Conservation (phyloP, 495 filamentous ascomycete species). For the Pyronema omphalodes region DNA sequence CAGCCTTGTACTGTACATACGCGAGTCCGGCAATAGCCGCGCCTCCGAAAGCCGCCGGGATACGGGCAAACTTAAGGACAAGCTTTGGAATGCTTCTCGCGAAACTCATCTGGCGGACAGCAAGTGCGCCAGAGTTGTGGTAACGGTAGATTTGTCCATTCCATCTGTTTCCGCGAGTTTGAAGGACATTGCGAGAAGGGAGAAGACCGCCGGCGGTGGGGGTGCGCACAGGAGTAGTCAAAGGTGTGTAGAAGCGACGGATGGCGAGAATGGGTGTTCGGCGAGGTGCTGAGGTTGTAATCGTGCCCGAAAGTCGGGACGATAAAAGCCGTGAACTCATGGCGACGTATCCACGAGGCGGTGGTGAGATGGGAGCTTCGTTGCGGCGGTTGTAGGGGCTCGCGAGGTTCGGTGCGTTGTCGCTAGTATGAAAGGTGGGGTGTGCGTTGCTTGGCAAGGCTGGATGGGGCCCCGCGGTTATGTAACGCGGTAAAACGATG, state of each 20-base stretch:
- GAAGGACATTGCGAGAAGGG: constrained; percentile 10
- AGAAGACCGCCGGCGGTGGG: constrained; percentile 17
- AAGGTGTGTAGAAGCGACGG: constrained; percentile 5
- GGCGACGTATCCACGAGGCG: constrained; percentile 1
- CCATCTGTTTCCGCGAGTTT: constrained; percentile 12
- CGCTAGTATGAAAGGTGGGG: too few relatives aligned
- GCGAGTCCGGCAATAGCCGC: constrained; percentile 68
- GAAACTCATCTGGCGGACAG: constrained; percentile 74
- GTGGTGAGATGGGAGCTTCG: not conserved
- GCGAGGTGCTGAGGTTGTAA: not conserved
- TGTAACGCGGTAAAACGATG: too few relatives aligned
- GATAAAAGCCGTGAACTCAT: constrained; percentile 24
- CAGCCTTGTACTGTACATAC: constrained; percentile 92
- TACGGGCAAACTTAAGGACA: constrained; percentile 62
- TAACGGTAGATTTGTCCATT: constrained; percentile 16
- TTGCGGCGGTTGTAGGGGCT: too few relatives aligned
- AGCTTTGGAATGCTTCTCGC: constrained; percentile 70
- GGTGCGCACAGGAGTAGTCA: not conserved
- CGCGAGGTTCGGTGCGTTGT: too few relatives aligned
- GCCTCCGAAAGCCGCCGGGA: constrained; percentile 83
- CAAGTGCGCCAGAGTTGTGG: constrained; percentile 40
- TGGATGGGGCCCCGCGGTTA: too few relatives aligned
- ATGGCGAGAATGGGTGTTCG: constrained; percentile 9
- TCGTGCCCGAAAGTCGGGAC: constrained; percentile 7
- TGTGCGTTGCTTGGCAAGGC: too few relatives aligned